These are phyloP conservation scores for Platanthera guangdongensis DNA, from an alignment of 106 monocot species.

Conservation along the genomic window DNA sequence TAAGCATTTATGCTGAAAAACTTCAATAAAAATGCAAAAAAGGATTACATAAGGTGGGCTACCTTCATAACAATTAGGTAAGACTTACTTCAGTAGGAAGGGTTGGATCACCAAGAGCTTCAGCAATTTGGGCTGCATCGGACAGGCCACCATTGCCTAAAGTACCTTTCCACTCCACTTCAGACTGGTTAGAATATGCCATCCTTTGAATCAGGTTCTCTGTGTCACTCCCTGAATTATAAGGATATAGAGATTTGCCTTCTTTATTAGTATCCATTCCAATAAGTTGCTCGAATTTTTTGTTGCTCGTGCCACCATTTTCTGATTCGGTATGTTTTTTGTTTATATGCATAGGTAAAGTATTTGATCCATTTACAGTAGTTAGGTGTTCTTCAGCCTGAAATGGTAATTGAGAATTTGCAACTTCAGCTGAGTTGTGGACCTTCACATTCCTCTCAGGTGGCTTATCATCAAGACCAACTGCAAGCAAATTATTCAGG, in stretches of 20 bases:
- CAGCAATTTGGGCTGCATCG: constrained; percentile 27
- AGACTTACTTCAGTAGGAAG: constrained; percentile 62
- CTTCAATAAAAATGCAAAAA: not conserved
- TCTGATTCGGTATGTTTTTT: constrained; percentile 17
- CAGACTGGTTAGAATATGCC: constrained; percentile 19
- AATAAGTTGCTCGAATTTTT: constrained; percentile 17
- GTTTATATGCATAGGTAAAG: constrained; percentile 13
- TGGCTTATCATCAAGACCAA: constrained; percentile 42
- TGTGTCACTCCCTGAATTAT: constrained; percentile 30
- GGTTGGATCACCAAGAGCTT: constrained; percentile 26
- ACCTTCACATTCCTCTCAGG: constrained; percentile 35
- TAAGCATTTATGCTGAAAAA: not conserved
- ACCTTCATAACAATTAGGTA: not conserved
- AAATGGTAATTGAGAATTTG: constrained; percentile 17
- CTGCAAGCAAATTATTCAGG: constrained; percentile 28
- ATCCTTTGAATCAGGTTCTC: constrained; percentile 31
- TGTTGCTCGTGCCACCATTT: constrained; percentile 29
- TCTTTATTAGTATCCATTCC: constrained; percentile 13
- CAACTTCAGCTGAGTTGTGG: constrained; percentile 20
- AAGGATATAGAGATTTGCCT: constrained; percentile 5
- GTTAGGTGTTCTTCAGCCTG: constrained; percentile 16
- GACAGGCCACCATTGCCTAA: constrained; percentile 6
- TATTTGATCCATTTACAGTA: constrained; percentile 13
- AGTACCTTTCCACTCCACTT: constrained; percentile 18
- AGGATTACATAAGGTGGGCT: not conserved